Percentiles rank a stretch among this genome's conserved stretches.
Evolutionary conservation across 139 green algal species (phyloP).

Genomic region (Zygnema cylindricum): DNA sequence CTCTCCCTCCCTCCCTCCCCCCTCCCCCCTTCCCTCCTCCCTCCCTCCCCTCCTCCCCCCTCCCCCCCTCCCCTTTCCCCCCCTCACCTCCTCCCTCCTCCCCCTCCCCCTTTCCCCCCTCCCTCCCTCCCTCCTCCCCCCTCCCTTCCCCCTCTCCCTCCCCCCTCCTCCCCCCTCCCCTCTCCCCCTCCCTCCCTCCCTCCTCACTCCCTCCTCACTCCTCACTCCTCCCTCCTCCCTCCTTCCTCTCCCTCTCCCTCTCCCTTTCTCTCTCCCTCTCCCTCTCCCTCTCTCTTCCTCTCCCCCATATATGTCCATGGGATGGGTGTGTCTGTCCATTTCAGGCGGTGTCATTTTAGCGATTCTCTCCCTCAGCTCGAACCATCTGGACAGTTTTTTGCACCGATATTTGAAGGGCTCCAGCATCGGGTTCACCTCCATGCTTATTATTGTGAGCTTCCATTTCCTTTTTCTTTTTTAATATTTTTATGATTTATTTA

Average conservation of each 20-base stretch:
- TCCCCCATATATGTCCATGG: background rate
- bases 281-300: background rate
- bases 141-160: too few relatives aligned
- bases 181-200: too few relatives aligned
- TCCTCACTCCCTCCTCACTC: background rate
- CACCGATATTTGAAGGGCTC: background rate
- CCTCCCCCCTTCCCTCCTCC: too few relatives aligned
- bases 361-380: background rate
- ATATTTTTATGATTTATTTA: background rate
- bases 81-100: too few relatives aligned
- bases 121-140: too few relatives aligned
- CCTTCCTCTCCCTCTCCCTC: background rate
- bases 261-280: background rate
- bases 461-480: background rate
- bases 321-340: background rate
- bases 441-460: conserved; percentile 34
- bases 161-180: too few relatives aligned
- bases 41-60: too few relatives aligned
- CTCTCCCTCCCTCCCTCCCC: too few relatives aligned
- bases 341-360: conserved; percentile 15
- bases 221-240: background rate
- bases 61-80: too few relatives aligned
- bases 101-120: too few relatives aligned
- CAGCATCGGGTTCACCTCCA: conserved; percentile 36
- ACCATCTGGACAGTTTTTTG: background rate